These are phyloP conservation scores for Pelargonium nanum DNA, from an alignment of 345 rosid species.

Conservation along the genomic window DNA sequence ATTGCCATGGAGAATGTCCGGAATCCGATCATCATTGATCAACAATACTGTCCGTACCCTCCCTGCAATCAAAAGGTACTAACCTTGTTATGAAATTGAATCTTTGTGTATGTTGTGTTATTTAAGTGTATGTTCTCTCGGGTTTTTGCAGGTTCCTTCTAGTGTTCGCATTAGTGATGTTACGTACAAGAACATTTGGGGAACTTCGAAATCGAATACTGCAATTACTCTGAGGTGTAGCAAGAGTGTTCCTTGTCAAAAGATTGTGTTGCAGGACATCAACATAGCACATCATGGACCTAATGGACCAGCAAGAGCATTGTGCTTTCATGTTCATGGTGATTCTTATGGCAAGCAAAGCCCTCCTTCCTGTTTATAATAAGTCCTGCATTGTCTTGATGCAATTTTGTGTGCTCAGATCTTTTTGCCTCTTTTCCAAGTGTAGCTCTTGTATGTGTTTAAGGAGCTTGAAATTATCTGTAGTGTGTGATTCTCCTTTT, in stretches of 20 bases:
- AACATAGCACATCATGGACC: constrained; percentile 1
- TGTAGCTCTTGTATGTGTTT: no score
- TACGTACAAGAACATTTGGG: constrained; percentile 21
- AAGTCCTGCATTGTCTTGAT: no score
- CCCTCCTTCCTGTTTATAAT: constrained; percentile 20
- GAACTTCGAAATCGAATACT: constrained; percentile 13
- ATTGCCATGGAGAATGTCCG: constrained; percentile 6
- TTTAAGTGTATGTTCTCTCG: not conserved
- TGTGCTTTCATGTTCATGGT: constrained; percentile 15
- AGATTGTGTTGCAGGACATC: constrained; percentile 13
- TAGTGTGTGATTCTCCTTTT: no score
- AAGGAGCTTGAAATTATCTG: no score
- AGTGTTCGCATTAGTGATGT: constrained; percentile 22
- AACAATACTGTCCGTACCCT: not conserved
- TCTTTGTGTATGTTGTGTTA: no score
- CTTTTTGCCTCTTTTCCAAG: no score
- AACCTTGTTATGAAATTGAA: no score
- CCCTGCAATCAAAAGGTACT: not conserved
- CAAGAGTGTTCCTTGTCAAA: constrained; percentile 9
- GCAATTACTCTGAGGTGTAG: constrained; percentile 22
- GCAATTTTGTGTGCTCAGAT: no score
- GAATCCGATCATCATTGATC: constrained; percentile 10
- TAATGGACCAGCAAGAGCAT: not conserved
- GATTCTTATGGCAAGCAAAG: constrained; percentile 8
- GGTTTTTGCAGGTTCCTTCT: constrained; percentile 12